Base-by-base conservation (phyloP, 306 rosid genomes). In the Luffa aegyptiaca region DNA sequence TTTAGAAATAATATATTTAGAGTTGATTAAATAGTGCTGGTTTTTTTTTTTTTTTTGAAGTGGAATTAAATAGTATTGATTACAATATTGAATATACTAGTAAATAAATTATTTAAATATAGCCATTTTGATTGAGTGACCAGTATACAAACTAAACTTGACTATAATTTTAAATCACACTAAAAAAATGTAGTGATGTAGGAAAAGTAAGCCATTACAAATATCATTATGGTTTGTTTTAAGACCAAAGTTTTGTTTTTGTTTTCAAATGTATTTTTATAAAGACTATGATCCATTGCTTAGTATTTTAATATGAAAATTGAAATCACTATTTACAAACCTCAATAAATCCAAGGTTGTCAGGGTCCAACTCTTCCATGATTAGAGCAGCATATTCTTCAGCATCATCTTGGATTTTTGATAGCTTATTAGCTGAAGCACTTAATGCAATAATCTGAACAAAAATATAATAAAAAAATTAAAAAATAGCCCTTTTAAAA, bases 381-480 rank as follows among this genome's bases (percentile, higher is more conserved):
- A 94, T 94, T 46, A 94, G 80, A 18, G 98, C 95, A 63, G 98
- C 97, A 63, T 94, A 94, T 85, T 94, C 98, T 71, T 94, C 92
- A 1, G 93, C 86, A 5, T 88, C 90, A 8, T 92, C 93, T 88
- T 91, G 89, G 80, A 94, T 81, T 79, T 91, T 92, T 16, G 97
- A 88, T 41, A 94, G 84, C 87, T 90, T 86, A 81, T 94, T 94
- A n/a, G 97, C 98, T 0, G 92, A 87, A 80, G 98, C 98, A 57
- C 97, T 94, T 49, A 90, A 73, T 41, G 84, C 85, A 44, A 94
- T 94, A 73, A 94, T 75, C 58, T 46, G 16, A 37, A 55, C 4
- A 9, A 1, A 37, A 39, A 1, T n/a, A n/a, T n/a, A 18, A 56
- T 7, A 35, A 16, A 1, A 53, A 17, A n/a, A n/a, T n/a, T n/a